Base-by-base conservation (phyloP, 2,329 filamentous ascomycete genomes). In the Grosmannia clavigera region DNA sequence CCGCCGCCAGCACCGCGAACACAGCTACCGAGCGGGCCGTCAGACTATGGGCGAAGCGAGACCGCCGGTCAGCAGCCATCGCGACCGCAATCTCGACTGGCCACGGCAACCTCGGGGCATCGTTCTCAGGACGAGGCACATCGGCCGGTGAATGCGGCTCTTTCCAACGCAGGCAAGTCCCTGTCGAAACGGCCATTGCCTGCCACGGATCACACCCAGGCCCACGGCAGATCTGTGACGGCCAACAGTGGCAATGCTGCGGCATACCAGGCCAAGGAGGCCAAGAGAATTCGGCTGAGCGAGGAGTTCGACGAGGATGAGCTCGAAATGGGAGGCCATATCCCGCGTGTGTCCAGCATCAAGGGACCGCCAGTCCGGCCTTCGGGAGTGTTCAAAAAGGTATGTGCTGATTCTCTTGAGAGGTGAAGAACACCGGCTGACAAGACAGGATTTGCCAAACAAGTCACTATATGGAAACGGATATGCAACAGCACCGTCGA, bases 351-450 rank as follows among this genome's bases (percentile, higher is more conserved):
- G 52, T 74, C 73, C 31, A 78, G 75, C 61, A 79, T 92, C 66
- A 94, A 92, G 75, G 88, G 87, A 16, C 89, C 90, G 58, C 90
- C 91, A 6, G 90, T 95, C 65, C 84, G 92, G 61, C 90, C 91
- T 63, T 95, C 90, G 2, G 85, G 80, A 56, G 78, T 76, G 43
- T 75, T 79, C 67, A 83, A 82, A 71, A 92, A 90, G 81, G 85
- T 89, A 74, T 73, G 76, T 62, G 14, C 3, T 9, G 16, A 19
- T n/a, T 46, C 16, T 40, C 38, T 40, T 6, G 29, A 2, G 10
- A 27, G 5, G 7, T 6, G 33, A 40, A 6, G 53, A 25, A 50
- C 40, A 9, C 5, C 38, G 19, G 43, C 25, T 46, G 22, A 29
- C 25, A 6, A 7, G 9, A 33, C 69, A 87, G 82, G 85, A 88